Evolutionary conservation across 2,329 filamentous ascomycete species (phyloP).

Genomic region (Fusarium luffae): DNA sequence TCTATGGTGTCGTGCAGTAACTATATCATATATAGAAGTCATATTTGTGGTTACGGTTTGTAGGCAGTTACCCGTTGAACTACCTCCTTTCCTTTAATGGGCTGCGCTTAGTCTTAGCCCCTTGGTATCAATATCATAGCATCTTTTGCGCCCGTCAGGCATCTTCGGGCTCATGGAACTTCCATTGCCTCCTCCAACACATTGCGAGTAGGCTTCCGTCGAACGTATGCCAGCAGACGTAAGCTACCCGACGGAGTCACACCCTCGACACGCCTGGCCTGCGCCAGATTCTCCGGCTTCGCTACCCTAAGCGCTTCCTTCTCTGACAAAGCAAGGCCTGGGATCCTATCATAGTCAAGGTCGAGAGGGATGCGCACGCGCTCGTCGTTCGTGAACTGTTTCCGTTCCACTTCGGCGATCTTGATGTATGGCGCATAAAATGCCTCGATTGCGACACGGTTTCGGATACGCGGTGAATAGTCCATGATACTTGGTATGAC

Average conservation of each 20-base stretch:
- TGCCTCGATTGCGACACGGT: slow-evolving; percentile 82
- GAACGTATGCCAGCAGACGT: slow-evolving; percentile 72
- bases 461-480: slow-evolving; percentile 69
- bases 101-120: background rate
- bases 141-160: background rate
- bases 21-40: background rate
- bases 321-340: slow-evolving; percentile 84
- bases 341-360: slow-evolving; percentile 79
- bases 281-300: slow-evolving; percentile 85
- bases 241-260: slow-evolving; percentile 71
- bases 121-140: background rate
- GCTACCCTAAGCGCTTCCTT: slow-evolving; percentile 75
- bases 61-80: background rate
- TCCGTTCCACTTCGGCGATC: slow-evolving; percentile 74
- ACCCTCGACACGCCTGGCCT: slow-evolving; percentile 89
- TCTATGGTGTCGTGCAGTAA: background rate
- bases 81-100: background rate
- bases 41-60: background rate
- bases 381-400: slow-evolving; percentile 80
- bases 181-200: slow-evolving; percentile 3
- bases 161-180: background rate
- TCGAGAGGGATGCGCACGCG: slow-evolving; percentile 75
- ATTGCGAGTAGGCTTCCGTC: slow-evolving; percentile 40
- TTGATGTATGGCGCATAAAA: slow-evolving; percentile 88
- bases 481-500: slow-evolving; percentile 66